Evolutionary conservation across 345 rosid genomes (phyloP), one percentile per base, ranked within the genome.

Genomic region (Salix exigua): DNA sequence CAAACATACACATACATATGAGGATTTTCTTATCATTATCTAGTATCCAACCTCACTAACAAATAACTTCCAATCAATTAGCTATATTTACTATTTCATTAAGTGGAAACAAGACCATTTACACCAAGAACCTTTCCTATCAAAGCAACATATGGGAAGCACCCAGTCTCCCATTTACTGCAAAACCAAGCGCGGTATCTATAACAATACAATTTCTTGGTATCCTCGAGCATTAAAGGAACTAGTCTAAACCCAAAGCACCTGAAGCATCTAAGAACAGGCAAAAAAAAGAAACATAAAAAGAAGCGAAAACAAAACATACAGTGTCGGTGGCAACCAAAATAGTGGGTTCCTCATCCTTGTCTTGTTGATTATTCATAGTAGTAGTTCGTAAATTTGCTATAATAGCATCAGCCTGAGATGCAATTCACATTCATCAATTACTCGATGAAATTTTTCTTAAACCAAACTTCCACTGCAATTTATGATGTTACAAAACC

Each of bases 301-400:
- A 81, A 73, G 53, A 58, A 16, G 69, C 50, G 13, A 44, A 71
- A 77, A 73, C 75, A 76, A 84, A 58, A 82, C 94, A 88, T 90
- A 91, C 95, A 38, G 95, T 90, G 71, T 91, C 97, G 2, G 95
- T 89, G 33, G 97, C 82, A 77, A 90, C 76, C 87, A 93, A 83
- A 73, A 91, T 28, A 16, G 75, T 87, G 5, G 78, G 70, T 76
- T 83, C 82, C 14, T 70, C 86, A 77, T 80, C 86, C 82, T 76
- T 69, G 68, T 62, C 87, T 69, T 12, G 50, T 13, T 73, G 85
- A 74, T 68, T 66, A 73, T 74, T 73, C 8, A 25, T 40, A 68
- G 50, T 44, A 13, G 50, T 44, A 44, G 55, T 76, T 78, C 30
- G 89, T 68, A 86, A 83, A 81, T 88, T 87, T 6, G 83, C 85